These are phyloP conservation scores for Candida mesenterica DNA, from an alignment of 1,139 yeast species.

Conservation along the genomic window DNA sequence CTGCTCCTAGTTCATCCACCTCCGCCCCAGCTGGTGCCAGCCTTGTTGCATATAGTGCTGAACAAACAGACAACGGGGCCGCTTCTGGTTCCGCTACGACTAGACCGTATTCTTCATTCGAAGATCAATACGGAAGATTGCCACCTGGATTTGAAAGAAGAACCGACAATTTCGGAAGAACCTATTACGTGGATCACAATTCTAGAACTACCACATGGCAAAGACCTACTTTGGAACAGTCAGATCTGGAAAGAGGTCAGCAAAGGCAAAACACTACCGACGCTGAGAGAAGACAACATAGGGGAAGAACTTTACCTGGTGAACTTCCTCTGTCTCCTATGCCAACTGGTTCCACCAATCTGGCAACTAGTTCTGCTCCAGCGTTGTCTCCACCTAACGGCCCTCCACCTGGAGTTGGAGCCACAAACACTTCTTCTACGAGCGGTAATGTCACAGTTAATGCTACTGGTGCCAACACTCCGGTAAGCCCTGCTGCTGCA, in stretches of 20 bases:
- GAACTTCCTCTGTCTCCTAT: constrained; percentile 47
- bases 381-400: constrained; percentile 25
- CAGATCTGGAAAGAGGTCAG: constrained; percentile 65
- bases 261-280: constrained; percentile 66
- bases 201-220: constrained; percentile 98
- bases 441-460: constrained; percentile 47
- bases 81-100: constrained; percentile 18
- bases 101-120: constrained; percentile 85
- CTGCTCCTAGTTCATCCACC: constrained; percentile 11
- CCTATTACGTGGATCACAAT: constrained; percentile 96
- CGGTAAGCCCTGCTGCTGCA: constrained; percentile 68
- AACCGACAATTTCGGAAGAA: constrained; percentile 95
- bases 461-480: constrained; percentile 45
- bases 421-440: constrained; percentile 23
- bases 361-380: constrained; percentile 24
- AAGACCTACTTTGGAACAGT: constrained; percentile 78
- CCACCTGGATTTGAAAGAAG: constrained; percentile 99
- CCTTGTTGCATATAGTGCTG: constrained; percentile 16
- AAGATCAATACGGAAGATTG: constrained; percentile 92
- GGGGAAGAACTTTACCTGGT: constrained; percentile 87
- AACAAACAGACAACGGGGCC: constrained; percentile 3
- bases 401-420: constrained; percentile 14
- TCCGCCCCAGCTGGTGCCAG: constrained; percentile 15
- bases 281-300: constrained; percentile 86
- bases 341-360: constrained; percentile 3